phyloP scores from a whole-genome alignment of 2,329 filamentous ascomycete species.

The Aspergillus fructus region DNA sequence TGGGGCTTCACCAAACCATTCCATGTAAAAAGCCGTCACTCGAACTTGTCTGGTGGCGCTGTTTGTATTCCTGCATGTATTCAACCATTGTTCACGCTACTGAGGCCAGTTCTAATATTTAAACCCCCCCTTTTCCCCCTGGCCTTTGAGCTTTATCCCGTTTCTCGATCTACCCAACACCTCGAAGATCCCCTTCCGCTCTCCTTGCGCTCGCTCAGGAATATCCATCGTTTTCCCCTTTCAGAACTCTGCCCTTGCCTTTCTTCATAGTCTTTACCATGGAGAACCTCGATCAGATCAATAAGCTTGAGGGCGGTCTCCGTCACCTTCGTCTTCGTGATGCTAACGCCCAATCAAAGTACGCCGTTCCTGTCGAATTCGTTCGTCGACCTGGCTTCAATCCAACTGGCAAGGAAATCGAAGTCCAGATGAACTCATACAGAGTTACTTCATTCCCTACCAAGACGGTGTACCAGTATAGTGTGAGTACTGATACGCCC shows the following conservation, averaged over 20 bases:
- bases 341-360: constrained; percentile 33
- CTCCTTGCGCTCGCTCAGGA: neutral
- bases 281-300: constrained; percentile 22
- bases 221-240: neutral
- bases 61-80: constrained; percentile 8
- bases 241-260: neutral
- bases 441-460: constrained; percentile 61
- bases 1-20: constrained; percentile 17
- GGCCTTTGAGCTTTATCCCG: constrained; percentile 2
- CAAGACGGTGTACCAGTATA: constrained; percentile 75
- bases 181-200: neutral
- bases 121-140: constrained; percentile 1
- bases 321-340: constrained; percentile 25
- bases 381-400: constrained; percentile 58
- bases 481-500: constrained; percentile 58
- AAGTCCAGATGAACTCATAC: constrained; percentile 71
- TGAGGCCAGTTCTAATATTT: constrained; percentile 11
- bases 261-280: constrained; percentile 16
- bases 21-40: constrained; percentile 19
- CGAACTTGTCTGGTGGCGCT: constrained; percentile 12
- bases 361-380: constrained; percentile 31
- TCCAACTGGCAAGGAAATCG: constrained; percentile 55
- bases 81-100: constrained; percentile 11
- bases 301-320: constrained; percentile 22
- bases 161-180: neutral